Evolutionary conservation across 352 stramenopile genomes (phyloP).

Genomic region (Hyaloperonospora brassicae): DNA sequence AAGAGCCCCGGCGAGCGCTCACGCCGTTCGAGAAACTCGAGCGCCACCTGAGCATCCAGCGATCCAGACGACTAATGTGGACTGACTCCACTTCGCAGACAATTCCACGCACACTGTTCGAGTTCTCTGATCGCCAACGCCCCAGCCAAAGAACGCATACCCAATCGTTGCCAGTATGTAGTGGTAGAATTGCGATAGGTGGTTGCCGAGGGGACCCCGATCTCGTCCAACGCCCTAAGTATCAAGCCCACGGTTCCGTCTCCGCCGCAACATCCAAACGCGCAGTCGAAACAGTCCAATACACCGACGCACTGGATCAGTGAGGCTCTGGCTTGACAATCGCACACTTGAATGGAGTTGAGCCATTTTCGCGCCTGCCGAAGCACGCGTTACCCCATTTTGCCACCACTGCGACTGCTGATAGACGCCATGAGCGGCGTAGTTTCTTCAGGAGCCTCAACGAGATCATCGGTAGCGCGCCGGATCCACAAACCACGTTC

Average conservation of each 20-base stretch:
- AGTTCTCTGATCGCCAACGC: constrained; percentile 79
- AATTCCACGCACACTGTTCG: constrained; percentile 53
- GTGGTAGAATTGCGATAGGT: constrained; percentile 90
- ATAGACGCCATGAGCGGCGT: constrained; percentile 89
- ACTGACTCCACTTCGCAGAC: constrained; percentile 60
- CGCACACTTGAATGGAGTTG: constrained; percentile 94
- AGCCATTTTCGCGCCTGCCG: constrained; percentile 87
- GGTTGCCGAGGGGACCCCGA: constrained; percentile 56
- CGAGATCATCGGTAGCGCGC: constrained; percentile 47
- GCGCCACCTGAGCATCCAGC: constrained; percentile 85
- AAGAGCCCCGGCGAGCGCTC: constrained; percentile 83
- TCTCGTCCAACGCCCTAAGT: constrained; percentile 62
- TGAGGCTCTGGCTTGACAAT: constrained; percentile 90
- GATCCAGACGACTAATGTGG: constrained; percentile 68
- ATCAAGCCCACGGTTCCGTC: constrained; percentile 94
- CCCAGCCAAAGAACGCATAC: constrained; percentile 89
- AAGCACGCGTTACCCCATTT: constrained; percentile 90
- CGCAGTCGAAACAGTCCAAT: constrained; percentile 78
- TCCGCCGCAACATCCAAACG: constrained; percentile 90
- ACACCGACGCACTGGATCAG: constrained; percentile 88
- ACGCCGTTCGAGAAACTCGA: constrained; percentile 87
- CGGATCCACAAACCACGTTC: constrained; percentile 13
- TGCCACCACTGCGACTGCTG: constrained; percentile 90
- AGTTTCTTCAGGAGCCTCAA: constrained; percentile 34
- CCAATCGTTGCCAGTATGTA: constrained; percentile 95